phyloP scores from a whole-genome alignment of 2,329 filamentous ascomycete genomes.

The Sporothrix globosa region DNA sequence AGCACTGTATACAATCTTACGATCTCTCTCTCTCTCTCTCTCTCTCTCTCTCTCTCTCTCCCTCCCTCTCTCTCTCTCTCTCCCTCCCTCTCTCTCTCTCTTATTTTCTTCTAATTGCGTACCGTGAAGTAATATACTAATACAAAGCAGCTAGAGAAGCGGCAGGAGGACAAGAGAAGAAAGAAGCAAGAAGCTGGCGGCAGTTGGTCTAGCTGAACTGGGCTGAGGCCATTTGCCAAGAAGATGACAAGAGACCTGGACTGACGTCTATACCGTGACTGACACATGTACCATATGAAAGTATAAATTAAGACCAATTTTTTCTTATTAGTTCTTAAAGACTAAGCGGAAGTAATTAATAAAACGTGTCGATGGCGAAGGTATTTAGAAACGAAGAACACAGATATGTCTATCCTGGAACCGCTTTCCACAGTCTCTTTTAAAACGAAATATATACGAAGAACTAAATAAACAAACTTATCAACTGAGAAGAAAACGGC shows the following conservation, averaged over 20 bases:
- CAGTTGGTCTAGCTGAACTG: conserved; percentile 1
- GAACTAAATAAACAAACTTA: not conserved
- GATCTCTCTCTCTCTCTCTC: too few relatives aligned
- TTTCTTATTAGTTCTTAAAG: not conserved
- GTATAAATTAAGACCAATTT: not conserved
- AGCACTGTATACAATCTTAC: not conserved
- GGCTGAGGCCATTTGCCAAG: not conserved
- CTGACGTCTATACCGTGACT: not conserved
- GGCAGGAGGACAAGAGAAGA: conserved; percentile 17
- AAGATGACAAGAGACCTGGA: not conserved
- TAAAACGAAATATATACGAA: not conserved
- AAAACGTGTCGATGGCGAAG: not conserved
- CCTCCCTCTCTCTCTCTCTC: too few relatives aligned
- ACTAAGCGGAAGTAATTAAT: not conserved
- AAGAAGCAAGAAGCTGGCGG: not conserved
- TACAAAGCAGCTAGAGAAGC: conserved; percentile 16
- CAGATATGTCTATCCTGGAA: too few relatives aligned
- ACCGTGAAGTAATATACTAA: not conserved
- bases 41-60: too few relatives aligned
- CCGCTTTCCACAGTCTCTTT: too few relatives aligned
- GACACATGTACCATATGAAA: not conserved
- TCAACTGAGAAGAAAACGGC: not conserved
- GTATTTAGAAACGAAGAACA: too few relatives aligned
- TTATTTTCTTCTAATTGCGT: not conserved
- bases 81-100: too few relatives aligned